Conservation (phyloP, 441 rosid species). For the Pelargonium fulgidum region DNA sequence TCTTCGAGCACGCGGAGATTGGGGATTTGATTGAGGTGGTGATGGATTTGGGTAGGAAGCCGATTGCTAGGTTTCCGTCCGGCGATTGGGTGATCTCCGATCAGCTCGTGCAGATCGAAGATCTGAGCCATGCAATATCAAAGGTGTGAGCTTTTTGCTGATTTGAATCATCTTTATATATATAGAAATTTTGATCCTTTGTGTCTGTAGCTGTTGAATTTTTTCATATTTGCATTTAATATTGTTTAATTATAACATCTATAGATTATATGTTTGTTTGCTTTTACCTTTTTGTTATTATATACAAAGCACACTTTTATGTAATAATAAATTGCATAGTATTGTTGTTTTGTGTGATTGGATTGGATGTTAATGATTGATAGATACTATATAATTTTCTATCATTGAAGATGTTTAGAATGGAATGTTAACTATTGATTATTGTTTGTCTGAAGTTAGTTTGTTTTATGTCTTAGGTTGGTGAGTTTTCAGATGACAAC, state of each 20-base stretch:
- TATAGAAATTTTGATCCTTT: too few species aligned
- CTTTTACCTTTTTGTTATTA: background rate
- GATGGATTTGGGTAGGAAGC: constrained; percentile 85
- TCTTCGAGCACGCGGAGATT: constrained; percentile 45
- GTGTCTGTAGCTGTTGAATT: too few species aligned
- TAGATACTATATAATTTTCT: background rate
- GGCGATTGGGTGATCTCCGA: constrained; percentile 86
- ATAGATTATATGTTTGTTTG: background rate
- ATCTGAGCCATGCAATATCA: constrained; percentile 62
- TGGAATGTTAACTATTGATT: background rate
- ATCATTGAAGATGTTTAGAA: background rate
- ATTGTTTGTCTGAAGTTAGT: constrained; percentile 15
- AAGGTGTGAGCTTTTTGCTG: constrained; percentile 39
- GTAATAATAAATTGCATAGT: too few species aligned
- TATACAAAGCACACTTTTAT: too few species aligned
- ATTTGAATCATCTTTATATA: background rate
- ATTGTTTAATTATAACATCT: background rate
- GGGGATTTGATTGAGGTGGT: constrained; percentile 78
- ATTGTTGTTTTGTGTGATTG: too few species aligned
- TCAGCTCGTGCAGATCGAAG: constrained; percentile 53
- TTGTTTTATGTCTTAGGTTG: constrained; percentile 48
- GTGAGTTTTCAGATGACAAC: constrained; percentile 89
- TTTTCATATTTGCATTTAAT: background rate
- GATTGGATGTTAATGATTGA: constrained; percentile 9
- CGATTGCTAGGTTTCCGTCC: constrained; percentile 86